A percentile compares a stretch with the other conserved stretches of the same genome.
phyloP scores from a whole-genome alignment of 148 eudicot genomes.

The Persicaria maculosa region DNA sequence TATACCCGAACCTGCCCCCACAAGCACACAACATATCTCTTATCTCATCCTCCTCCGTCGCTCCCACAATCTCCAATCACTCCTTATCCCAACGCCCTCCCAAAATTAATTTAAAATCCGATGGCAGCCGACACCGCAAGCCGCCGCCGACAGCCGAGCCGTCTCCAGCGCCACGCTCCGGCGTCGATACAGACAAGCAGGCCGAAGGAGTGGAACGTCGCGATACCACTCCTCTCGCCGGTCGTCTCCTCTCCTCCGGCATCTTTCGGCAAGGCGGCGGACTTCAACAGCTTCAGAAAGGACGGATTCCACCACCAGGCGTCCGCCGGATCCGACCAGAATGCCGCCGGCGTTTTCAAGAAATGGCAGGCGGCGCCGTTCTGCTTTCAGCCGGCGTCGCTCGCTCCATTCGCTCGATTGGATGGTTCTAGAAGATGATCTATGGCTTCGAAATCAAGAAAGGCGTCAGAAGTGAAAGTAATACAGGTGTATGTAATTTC shows the following conservation, averaged over 20 bases:
- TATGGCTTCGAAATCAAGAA: neutral
- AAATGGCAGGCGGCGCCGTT: slow-evolving; percentile 11
- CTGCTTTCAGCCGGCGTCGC: neutral
- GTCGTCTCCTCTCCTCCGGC: slow-evolving; percentile 43
- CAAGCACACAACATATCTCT: neutral
- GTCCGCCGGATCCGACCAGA: neutral
- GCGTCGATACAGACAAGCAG: slow-evolving; percentile 52
- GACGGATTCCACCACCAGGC: slow-evolving; percentile 1
- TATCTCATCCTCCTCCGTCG: neutral
- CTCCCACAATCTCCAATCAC: slow-evolving; percentile 3
- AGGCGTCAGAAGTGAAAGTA: too few relatives aligned
- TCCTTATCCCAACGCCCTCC: slow-evolving; percentile 24
- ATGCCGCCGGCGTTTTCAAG: neutral
- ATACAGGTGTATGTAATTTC: neutral
- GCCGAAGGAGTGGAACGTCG: slow-evolving; percentile 55
- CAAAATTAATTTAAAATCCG: neutral
- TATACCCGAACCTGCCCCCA: neutral
- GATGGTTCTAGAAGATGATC: slow-evolving; percentile 5
- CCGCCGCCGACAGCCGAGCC: slow-evolving; percentile 32
- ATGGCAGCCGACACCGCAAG: neutral
- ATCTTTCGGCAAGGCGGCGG: slow-evolving; percentile 16
- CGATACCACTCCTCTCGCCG: slow-evolving; percentile 64
- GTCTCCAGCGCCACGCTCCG: slow-evolving; percentile 55
- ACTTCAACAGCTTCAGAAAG: slow-evolving; percentile 14
- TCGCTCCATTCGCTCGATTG: neutral